Percentiles rank a stretch among this genome's conserved stretches.
phyloP scores from a whole-genome alignment of 2,329 filamentous ascomycete species.

The Didymella glomerata region DNA sequence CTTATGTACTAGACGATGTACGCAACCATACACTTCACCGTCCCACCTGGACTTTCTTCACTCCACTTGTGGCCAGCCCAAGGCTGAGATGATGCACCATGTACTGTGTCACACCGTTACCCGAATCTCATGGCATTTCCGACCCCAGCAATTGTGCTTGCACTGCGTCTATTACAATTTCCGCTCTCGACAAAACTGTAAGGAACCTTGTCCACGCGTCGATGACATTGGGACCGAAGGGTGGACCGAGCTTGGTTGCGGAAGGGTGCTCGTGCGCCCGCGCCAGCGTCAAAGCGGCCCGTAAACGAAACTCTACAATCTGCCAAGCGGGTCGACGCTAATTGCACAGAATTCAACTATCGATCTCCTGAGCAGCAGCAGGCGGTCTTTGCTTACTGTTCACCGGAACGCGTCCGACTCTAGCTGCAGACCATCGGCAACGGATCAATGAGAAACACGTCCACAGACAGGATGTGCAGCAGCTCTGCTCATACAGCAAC shows the following conservation, averaged over 20 bases:
- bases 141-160: not conserved
- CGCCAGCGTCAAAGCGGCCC: conserved; percentile 22
- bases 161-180: not conserved
- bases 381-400: not conserved
- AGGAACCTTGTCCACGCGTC: conserved; percentile 4
- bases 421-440: not conserved
- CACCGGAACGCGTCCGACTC: not conserved
- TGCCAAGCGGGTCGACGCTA: conserved; percentile 9
- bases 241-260: conserved; percentile 16
- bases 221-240: conserved; percentile 4
- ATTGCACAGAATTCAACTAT: conserved; percentile 3
- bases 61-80: not conserved
- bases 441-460: not conserved
- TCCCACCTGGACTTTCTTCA: not conserved
- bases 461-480: not conserved
- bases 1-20: conserved; percentile 6
- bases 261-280: conserved; percentile 22
- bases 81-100: conserved; percentile 3
- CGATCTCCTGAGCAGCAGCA: conserved; percentile 8
- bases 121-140: not conserved
- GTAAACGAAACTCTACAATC: conserved; percentile 11
- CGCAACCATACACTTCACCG: not conserved
- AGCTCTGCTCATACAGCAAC: conserved; percentile 6
- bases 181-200: not conserved
- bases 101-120: conserved; percentile 9